These are phyloP conservation scores for Candolleomyces eurysporus DNA, from an alignment of 768 basidiomycete genomes.

Conservation along the genomic window DNA sequence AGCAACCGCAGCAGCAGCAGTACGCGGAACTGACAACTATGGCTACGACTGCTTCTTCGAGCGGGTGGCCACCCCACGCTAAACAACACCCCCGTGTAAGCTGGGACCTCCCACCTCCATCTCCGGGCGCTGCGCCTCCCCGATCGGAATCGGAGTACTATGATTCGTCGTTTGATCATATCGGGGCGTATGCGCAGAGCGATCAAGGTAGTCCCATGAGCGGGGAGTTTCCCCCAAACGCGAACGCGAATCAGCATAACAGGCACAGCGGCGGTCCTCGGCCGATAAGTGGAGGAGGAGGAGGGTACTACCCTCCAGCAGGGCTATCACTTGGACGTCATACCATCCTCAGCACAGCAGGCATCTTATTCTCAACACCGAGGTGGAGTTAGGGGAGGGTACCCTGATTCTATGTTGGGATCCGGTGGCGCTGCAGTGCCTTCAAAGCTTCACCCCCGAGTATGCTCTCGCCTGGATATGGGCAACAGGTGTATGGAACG, in stretches of 20 bases:
- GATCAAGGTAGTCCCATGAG: slow-evolving; percentile 18
- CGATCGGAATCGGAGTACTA: slow-evolving; percentile 20
- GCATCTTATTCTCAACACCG: not conserved
- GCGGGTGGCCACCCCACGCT: not conserved
- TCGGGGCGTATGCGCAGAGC: slow-evolving; percentile 48
- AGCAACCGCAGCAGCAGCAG: too few species aligned
- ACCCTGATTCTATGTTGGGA: not conserved
- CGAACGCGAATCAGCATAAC: slow-evolving; percentile 1
- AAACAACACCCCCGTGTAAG: slow-evolving; percentile 3
- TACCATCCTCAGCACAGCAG: too few species aligned
- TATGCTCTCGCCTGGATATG: not conserved
- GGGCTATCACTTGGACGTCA: too few species aligned
- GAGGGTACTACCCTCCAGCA: slow-evolving; percentile 3
- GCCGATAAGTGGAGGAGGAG: slow-evolving; percentile 20
- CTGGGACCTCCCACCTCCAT: slow-evolving; percentile 12
- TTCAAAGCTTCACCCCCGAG: not conserved
- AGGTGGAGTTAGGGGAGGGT: too few species aligned
- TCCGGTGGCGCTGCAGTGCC: not conserved
- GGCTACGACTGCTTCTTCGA: slow-evolving; percentile 7
- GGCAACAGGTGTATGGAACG: not conserved
- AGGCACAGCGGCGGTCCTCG: slow-evolving; percentile 3
- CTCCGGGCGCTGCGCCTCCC: slow-evolving; percentile 13
- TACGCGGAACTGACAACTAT: too few species aligned
- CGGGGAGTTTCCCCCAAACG: slow-evolving; percentile 14
- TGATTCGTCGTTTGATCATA: slow-evolving; percentile 57